Evolutionary conservation across 257 asterid genomes (phyloP), one percentile per base, ranked within the genome.

Genomic region (Rehmannia glutinosa): DNA sequence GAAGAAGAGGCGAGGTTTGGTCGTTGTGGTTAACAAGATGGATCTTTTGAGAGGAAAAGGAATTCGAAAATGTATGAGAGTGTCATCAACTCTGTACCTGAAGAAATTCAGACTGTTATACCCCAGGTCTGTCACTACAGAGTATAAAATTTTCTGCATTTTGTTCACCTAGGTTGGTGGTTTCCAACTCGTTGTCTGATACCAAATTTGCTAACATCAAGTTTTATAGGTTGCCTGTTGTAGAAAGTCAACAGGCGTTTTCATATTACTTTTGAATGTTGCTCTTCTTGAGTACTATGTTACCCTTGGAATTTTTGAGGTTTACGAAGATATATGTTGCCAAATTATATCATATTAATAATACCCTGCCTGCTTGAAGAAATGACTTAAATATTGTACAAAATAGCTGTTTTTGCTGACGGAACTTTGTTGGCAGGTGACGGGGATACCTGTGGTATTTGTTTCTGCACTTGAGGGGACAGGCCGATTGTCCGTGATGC

Each of bases 1-100:
- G 97, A 88, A 66, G 99, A 93, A 88, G 99, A n/a, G 97, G 59
- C 82, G 97, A 19, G 88, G 97, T 57, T 76, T 93, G 81, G 97
- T 93, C 30, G 83, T 93, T 45, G 85, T 88, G 53, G 96, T 93
- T 62, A 90, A 93, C 83, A 93, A 93, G 83, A 88, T 90, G 87
- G 99, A 93, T 74, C 91, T 90, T 69, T 77, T 90, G 60, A 80
- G 39, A 64, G 91, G 90, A 75, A 79, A 80, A 61, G 75, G 60
- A 83, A 79, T 65, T 67, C 73, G 42, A 87, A 82, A 78, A 69
- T 45, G 25, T 84, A 84, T 56, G 87, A 88, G 72, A 78, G 73
- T 8, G 85, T 93, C 50, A 59, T 84, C 62, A 79, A 83, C 6
- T 83, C 86, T 23, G 99, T 88, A 47, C 96, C 97, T 23, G 86